phyloP scores from a whole-genome alignment of 306 rosid species.

The Sophora flavescens region DNA sequence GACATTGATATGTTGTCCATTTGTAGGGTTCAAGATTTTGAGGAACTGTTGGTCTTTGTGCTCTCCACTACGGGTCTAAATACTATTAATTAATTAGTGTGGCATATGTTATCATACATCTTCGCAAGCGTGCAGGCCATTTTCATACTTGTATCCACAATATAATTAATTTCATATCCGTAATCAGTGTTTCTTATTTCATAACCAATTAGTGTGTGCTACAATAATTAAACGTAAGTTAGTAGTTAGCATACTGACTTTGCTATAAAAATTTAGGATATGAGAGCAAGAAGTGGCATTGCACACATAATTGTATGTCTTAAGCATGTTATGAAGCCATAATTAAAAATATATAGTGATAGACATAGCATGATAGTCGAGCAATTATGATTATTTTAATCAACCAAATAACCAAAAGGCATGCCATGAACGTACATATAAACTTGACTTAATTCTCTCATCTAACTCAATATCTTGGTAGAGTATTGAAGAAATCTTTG shows the following conservation, averaged over 20 bases:
- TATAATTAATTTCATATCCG: constrained; percentile 45
- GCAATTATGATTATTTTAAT: constrained; percentile 49
- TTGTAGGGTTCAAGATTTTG: constrained; percentile 39
- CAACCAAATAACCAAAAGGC: constrained; percentile 31
- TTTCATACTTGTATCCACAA: constrained; percentile 38
- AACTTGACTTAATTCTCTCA: constrained; percentile 31
- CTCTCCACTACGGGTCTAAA: constrained; percentile 39
- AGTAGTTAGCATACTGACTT: constrained; percentile 35
- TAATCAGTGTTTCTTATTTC: constrained; percentile 42
- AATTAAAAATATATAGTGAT: constrained; percentile 49
- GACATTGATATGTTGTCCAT: constrained; percentile 43
- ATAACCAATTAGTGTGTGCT: neutral
- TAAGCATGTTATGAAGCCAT: constrained; percentile 72
- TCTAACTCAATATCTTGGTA: neutral
- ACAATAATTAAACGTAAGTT: neutral
- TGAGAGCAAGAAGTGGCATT: constrained; percentile 33
- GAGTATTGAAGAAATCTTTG: constrained; percentile 39
- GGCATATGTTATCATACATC: constrained; percentile 45
- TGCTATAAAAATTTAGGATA: constrained; percentile 16
- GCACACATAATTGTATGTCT: constrained; percentile 53
- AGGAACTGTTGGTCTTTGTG: constrained; percentile 45
- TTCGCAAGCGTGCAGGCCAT: constrained; percentile 50
- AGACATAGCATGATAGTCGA: constrained; percentile 54
- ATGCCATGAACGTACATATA: constrained; percentile 20
- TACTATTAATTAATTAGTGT: constrained; percentile 47